Base-by-base conservation (phyloP, 2,329 filamentous ascomycete species). In the Fusarium torreyae region DNA sequence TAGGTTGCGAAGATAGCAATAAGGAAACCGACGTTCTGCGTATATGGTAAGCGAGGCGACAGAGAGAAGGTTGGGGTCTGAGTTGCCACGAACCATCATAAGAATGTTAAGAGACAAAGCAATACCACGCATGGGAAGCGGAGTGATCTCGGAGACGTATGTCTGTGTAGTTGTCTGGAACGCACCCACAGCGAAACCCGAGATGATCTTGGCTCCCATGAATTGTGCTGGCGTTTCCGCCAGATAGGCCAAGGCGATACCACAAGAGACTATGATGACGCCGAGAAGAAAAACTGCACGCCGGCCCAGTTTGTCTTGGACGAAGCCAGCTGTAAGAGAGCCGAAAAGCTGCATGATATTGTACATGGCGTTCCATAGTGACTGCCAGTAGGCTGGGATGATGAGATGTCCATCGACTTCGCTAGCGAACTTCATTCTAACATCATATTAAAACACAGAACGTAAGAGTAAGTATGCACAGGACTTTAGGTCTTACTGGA, bases 301-400 rank as follows among this genome's bases (percentile, higher is more conserved):
- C 42, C 52, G 34, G 2, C 52, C 52, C 10, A 48, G 7, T 18
- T 24, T 57, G 10, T 60, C 57, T 22, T 60, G 57, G 2, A 57
- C 28, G 13, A 57, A 49, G 5, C 57, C 57, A 5, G 57, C 57
- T 9, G 52, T 6, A 2, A 60, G 8, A 1, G 57, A 60, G 0
- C 57, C 57, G 3, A 60, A 60, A n/a, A 60, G 53, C 9, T 60
- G 52, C 57, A 60, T 60, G 5, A 60, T 60, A 7, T 60, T 60
- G 6, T 60, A 60, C 7, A 42, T 60, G 1, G 57, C 57, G 22
- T 60, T 60, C 52, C 57, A 60, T 3, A 60, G 20, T 2, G 57
- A 60, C 18, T 60, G 52, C 57, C 57, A 60, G n/a, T 60, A 60
- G 8, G 57, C 57, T 4, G 57, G 57, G 28, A 60, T 60, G 20